Base-by-base conservation (phyloP, 805 yeast genomes). In the Clavispora carvajalis region DNA sequence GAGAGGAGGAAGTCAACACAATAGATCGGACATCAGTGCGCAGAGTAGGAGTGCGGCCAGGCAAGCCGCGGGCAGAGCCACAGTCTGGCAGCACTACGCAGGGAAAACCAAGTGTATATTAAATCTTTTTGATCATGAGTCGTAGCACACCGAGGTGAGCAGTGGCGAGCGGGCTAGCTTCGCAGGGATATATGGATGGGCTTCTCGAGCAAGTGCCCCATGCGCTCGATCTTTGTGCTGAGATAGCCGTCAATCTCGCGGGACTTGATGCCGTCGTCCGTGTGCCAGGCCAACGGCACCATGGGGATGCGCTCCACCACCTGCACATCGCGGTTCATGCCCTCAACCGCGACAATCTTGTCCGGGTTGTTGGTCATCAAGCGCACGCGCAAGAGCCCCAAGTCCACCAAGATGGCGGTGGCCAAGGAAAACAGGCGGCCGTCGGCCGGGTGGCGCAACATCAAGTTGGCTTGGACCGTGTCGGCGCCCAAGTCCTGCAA, bases 401-500 rank as follows among this genome's bases (percentile, higher is more conserved):
- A 70, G 62, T 93, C 99, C 34, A 82, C 57, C 39, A 93, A 69
- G 28, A 93, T 93, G 2, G 98, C 93, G 8, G 97, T 93, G 6
- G 98, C 99, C 45, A 93, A 69, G 1, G 93, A 81, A 59, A 91
- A 93, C 34, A 90, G 84, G 53, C 99, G 79, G n/a, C 86, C 95
- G 62, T 93, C 99, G 0, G 97, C 98, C 5, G 99, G 99, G 55
- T 93, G 99, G 52, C 96, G 77, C 47, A 93, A 73, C 67, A 93
- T 61, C 43, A 93, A 67, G 62, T 93, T 93, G 7, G 99, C 99
- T 61, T 90, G 95, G 4, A 93, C 98, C 0, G 99, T 93, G 61
- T 93, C 99, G 7, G 98, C 98, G 6, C 99, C 99, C 42, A 93
- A 70, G 65, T 93, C 99, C 68, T 93, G 99, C 49, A 93, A 69